These are phyloP conservation scores for Sanghuangporus weigelae DNA, from an alignment of 1,284 basidiomycete species.

Conservation along the genomic window DNA sequence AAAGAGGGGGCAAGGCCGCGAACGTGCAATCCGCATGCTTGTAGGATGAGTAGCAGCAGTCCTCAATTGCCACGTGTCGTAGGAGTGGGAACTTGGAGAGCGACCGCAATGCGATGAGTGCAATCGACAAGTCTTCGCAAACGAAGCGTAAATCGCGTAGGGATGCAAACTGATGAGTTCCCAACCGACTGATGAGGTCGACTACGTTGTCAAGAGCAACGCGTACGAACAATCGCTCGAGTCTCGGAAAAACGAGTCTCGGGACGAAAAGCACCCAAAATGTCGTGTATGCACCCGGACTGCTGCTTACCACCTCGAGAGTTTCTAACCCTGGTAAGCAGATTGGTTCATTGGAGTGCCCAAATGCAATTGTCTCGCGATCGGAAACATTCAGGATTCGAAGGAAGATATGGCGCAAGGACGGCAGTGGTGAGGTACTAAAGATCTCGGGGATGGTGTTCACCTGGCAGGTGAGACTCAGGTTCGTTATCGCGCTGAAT, in stretches of 20 bases:
- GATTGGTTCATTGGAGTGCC: constrained; percentile 3
- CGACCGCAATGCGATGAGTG: background rate
- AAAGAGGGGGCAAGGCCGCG: background rate
- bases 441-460: constrained; percentile 12
- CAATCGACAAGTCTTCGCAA: constrained; percentile 8
- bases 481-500: background rate
- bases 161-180: constrained; percentile 4
- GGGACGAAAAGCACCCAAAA: constrained; percentile 11
- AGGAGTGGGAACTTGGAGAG: constrained; percentile 7
- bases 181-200: constrained; percentile 4
- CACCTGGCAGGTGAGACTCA: constrained; percentile 9
- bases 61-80: constrained; percentile 2
- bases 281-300: constrained; percentile 8
- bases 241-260: background rate
- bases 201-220: constrained; percentile 2
- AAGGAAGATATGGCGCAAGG: background rate
- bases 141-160: constrained; percentile 3
- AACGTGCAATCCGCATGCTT: background rate
- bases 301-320: constrained; percentile 1
- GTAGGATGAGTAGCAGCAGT: constrained; percentile 11
- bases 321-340: constrained; percentile 3
- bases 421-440: background rate
- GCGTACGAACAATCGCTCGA: constrained; percentile 2
- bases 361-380: constrained; percentile 2
- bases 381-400: constrained; percentile 6